A percentile compares a stretch with the other conserved stretches of the same genome.
Conservation (phyloP, 495 filamentous ascomycete species). For the Penicillium silybi region DNA sequence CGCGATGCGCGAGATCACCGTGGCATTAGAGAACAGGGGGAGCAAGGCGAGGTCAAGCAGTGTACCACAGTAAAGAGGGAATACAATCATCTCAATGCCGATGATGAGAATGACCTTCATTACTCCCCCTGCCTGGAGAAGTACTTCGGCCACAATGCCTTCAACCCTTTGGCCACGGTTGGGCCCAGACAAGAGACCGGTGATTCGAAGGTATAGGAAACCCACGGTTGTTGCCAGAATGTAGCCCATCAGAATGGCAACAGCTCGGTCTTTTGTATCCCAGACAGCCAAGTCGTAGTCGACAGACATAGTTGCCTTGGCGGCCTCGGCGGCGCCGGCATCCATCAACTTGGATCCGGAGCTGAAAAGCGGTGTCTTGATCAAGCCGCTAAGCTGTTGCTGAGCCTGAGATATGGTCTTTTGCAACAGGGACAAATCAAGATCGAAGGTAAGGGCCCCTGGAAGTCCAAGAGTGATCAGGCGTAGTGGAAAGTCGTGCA, state of each 20-base stretch:
- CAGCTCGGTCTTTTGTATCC: conserved; percentile 69
- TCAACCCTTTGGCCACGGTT: conserved; percentile 70
- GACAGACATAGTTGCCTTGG: conserved; percentile 26
- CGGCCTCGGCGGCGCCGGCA: conserved; percentile 15
- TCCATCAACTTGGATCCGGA: conserved; percentile 25
- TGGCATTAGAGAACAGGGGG: conserved; percentile 79
- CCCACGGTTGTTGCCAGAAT: conserved; percentile 67
- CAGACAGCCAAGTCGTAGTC: conserved; percentile 69
- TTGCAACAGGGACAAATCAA: conserved; percentile 11
- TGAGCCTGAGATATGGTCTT: conserved; percentile 9
- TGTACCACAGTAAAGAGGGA: conserved; percentile 91
- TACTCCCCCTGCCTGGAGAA: conserved; percentile 92
- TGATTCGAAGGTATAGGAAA: conserved; percentile 70
- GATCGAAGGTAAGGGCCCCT: conserved; percentile 17
- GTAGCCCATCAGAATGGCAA: conserved; percentile 81
- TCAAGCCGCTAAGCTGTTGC: conserved; percentile 21
- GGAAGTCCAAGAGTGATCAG: conserved; percentile 26
- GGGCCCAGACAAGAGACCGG: conserved; percentile 58
- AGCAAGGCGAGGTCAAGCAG: conserved; percentile 85
- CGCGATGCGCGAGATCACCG: conserved; percentile 65
- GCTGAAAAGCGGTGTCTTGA: conserved; percentile 16
- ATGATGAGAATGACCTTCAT: conserved; percentile 99
- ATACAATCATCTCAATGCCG: conserved; percentile 97
- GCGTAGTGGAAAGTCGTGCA: conserved; percentile 39
- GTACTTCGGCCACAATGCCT: conserved; percentile 70